Base-by-base conservation (phyloP, 1,139 yeast species). In the Candida sp. region DNA sequence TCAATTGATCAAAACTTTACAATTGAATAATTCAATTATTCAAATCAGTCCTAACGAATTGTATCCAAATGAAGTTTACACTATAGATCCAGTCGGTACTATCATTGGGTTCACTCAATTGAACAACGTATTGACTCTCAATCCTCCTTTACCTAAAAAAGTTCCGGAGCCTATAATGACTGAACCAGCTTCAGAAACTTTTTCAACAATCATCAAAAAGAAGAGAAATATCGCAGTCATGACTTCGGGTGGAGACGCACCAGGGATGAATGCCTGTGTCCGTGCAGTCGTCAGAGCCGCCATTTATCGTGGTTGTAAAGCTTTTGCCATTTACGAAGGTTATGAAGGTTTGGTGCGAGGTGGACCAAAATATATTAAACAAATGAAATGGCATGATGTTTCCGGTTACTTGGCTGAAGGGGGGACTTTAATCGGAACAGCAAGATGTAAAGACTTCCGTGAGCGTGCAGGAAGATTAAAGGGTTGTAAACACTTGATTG, bases 171-270 rank as follows among this genome's bases (percentile, higher is more conserved):
- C 34, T 7, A 32, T 12, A 6, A 32, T 32, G 34, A 32, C n/a
- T 12, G 29, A 7, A 7, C 7, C 29, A 2, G 43, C 43, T 35
- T 40, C 55, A 5, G 47, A 51, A 1, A 47, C 60, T 5, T 54
- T 50, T 12, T 49, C 57, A 23, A 43, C 50, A 8, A 45, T 43
- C 5, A 51, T 48, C 23, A 49, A 36, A 7, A 40, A 35, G 19
- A 45, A 47, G 35, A 42, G 56, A 42, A 84, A 84, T 60, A 83
- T 86, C 46, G 95, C 87, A 1, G 88, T 86, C 21, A 86, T 86
- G 93, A 86, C 95, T 3, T 84, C 91, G 1, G 95, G 95, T 50
- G 95, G 95, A 57, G 95, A 86, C 61, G 85, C 93, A 39, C 93
- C 88, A 19, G 95, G 95, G 54, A 86, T 86, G 95, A 84, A 84